Base-by-base conservation (phyloP, 331 rosid species). In the Ulmus americana region DNA sequence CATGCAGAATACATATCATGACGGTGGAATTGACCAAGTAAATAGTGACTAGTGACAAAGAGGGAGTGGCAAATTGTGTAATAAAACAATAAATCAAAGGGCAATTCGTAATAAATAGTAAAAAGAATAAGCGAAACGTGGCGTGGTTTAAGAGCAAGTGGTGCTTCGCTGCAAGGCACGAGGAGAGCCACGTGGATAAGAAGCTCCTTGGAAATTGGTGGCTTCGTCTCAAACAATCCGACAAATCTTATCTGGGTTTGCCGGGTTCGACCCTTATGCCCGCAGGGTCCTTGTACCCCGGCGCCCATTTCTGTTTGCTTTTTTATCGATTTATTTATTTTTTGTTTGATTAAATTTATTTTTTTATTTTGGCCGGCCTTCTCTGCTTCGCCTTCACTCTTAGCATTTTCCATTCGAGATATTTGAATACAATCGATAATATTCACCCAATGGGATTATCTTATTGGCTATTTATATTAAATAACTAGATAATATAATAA, bases 161-260 rank as follows among this genome's bases (percentile, higher is more conserved):
- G 71, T 71, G 84, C 70, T 49, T 65, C 62, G 83, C 42, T 77
- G 87, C 81, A 55, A 49, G 62, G 76, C 63, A 40, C 7, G 39
- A 12, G 50, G 7, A 2, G 16, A 15, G 70, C 79, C 85, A 80
- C 87, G 88, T 80, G 73, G 73, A 57, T 43, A 20, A 50, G 74
- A 55, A 62, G 40, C 39, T 16, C 57, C 49, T 61, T 43, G 73
- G 66, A 51, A 73, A 68, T 8, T 7, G 53, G 4, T 15, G 45
- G 18, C 6, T 28, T 28, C 43, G 10, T 43, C 28, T 46, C n/a
- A 43, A 49, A 48, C 60, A 63, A 41, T 68, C 67, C 76, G 74
- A 77, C 83, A 77, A 67, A 52, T 45, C 35, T 39, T 55, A 48
- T 49, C 47, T 48, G 76, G 63, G 41, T 76, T 28, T 77, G 75